Conservation (phyloP, 2,329 filamentous ascomycete species). For the Colletotrichum costaricense region DNA sequence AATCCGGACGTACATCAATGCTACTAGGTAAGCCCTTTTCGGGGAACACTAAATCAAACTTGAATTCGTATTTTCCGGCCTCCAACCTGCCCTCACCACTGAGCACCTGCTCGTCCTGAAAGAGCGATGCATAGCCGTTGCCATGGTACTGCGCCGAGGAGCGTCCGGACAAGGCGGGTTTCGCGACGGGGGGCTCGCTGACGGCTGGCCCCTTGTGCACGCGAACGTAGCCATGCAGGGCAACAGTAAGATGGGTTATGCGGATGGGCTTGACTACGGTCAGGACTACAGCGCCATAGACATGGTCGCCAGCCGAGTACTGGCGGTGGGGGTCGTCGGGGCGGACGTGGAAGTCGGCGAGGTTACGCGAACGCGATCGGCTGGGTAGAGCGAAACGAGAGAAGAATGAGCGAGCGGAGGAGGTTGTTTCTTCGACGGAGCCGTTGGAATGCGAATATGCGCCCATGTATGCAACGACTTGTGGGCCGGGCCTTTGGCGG, state of each 20-base stretch:
- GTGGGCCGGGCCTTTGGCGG: slow-evolving; percentile 33
- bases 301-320: slow-evolving; percentile 79
- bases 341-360: slow-evolving; percentile 82
- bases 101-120: slow-evolving; percentile 84
- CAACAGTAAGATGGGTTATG: slow-evolving; percentile 83
- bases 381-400: slow-evolving; percentile 65
- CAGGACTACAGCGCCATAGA: slow-evolving; percentile 78
- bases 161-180: slow-evolving; percentile 53
- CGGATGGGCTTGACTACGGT: slow-evolving; percentile 79
- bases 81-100: slow-evolving; percentile 83
- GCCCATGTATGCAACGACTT: slow-evolving; percentile 56
- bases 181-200: slow-evolving; percentile 59
- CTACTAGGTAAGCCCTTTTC: slow-evolving; percentile 83
- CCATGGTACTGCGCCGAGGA: slow-evolving; percentile 70
- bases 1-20: slow-evolving; percentile 79
- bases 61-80: slow-evolving; percentile 82
- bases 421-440: slow-evolving; percentile 52
- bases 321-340: slow-evolving; percentile 82
- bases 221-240: slow-evolving; percentile 82
- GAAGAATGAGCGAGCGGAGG: slow-evolving; percentile 57
- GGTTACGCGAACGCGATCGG: slow-evolving; percentile 67
- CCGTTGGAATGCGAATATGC: slow-evolving; percentile 52
- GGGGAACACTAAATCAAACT: slow-evolving; percentile 79
- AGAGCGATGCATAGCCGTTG: slow-evolving; percentile 83
- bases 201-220: slow-evolving; percentile 78